A percentile compares a stretch with the other conserved stretches of the same genome.
These are phyloP conservation scores for Verbascum thapsus DNA, from an alignment of 257 asterid species.

Conservation along the genomic window DNA sequence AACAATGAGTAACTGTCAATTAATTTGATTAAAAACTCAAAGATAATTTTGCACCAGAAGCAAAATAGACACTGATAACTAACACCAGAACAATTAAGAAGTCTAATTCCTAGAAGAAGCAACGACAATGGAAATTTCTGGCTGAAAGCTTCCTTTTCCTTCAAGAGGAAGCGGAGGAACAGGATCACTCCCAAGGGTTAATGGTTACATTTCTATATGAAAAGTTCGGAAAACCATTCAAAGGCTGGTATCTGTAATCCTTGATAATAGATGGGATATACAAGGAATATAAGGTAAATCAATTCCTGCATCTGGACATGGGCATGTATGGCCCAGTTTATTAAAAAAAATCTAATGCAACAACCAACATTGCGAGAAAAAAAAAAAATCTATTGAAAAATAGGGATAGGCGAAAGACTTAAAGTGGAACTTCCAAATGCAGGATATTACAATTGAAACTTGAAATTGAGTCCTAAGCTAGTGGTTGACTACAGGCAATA, in stretches of 20 bases:
- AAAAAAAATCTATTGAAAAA: conserved; percentile 9
- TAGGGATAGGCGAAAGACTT: conserved; percentile 15
- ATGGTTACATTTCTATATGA: conserved; percentile 19
- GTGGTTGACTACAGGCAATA: conserved; percentile 17
- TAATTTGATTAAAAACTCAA: conserved; percentile 20
- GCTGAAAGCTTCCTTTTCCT: conserved; percentile 19
- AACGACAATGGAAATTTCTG: conserved; percentile 16
- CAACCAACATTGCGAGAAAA: neutral
- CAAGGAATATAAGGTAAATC: conserved; percentile 18
- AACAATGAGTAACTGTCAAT: conserved; percentile 16
- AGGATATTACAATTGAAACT: conserved; percentile 19
- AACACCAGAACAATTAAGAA: conserved; percentile 12
- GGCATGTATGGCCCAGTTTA: neutral
- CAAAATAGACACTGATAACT: conserved; percentile 24
- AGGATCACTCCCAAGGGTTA: conserved; percentile 23
- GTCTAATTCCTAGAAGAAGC: conserved; percentile 20
- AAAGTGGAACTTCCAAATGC: conserved; percentile 13
- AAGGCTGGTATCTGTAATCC: conserved; percentile 3
- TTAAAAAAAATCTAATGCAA: conserved; percentile 24
- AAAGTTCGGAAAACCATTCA: conserved; percentile 21
- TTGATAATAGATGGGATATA: conserved; percentile 16
- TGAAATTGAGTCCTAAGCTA: conserved; percentile 16
- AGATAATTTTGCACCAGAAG: conserved; percentile 21
- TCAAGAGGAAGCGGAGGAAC: conserved; percentile 24
- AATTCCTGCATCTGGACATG: conserved; percentile 5